Evolutionary conservation across 2,329 filamentous ascomycete genomes (phyloP).

Genomic region (Calonectria hawksworthii): DNA sequence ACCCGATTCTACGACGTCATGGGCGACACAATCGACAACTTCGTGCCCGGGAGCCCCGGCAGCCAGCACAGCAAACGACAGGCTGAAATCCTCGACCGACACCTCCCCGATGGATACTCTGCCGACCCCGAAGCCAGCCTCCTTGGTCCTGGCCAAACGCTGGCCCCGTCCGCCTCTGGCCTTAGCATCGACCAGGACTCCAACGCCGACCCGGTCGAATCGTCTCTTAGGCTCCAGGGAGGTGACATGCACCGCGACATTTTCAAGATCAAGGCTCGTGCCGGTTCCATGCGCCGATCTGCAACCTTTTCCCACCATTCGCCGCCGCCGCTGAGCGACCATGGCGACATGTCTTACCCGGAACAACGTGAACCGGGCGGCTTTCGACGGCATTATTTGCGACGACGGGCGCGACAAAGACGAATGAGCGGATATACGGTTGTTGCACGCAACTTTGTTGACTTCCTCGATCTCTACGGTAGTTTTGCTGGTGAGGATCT

Average conservation of each 20-base stretch:
- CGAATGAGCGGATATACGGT: constrained; percentile 57
- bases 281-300: constrained; percentile 66
- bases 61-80: constrained; percentile 48
- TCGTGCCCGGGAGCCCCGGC: constrained; percentile 42
- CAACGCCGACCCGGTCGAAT: constrained; percentile 62
- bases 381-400: constrained; percentile 62
- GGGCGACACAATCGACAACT: constrained; percentile 43
- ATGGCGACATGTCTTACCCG: constrained; percentile 50
- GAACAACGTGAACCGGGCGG: constrained; percentile 61
- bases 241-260: constrained; percentile 85
- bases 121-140: constrained; percentile 55
- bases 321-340: constrained; percentile 47
- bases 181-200: constrained; percentile 32
- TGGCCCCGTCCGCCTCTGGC: constrained; percentile 34
- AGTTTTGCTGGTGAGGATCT: constrained; percentile 82
- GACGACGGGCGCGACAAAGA: constrained; percentile 56
- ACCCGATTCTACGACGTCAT: constrained; percentile 31
- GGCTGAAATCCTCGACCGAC: constrained; percentile 54
- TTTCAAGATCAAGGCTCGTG: constrained; percentile 78
- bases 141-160: constrained; percentile 31
- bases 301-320: constrained; percentile 75
- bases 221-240: constrained; percentile 79
- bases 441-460: constrained; percentile 79
- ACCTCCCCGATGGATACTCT: constrained; percentile 56
- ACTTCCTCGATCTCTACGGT: constrained; percentile 82